Evolutionary conservation across 208 protist genomes (phyloP), one percentile per base, ranked within the genome.

Genomic region (Leishmania turanica): DNA sequence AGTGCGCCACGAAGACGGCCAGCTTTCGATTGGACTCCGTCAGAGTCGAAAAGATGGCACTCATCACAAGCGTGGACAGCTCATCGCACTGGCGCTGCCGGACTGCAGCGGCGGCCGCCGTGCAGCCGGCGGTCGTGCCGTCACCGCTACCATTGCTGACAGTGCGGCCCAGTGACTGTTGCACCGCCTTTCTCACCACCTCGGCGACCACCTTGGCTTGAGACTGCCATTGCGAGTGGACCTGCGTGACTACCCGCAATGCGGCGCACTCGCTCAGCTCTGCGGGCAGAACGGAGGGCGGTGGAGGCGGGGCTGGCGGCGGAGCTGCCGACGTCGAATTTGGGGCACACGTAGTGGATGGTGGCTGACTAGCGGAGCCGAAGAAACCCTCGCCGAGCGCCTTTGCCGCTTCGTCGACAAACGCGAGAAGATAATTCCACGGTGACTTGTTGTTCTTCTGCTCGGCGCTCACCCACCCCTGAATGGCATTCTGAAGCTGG

Each of bases 21-120:
- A 95, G 72, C 47, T 88, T 87, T 24, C 77, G 81, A 62, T 95
- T 92, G 19, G 88, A 87, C 75, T 93, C 90, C 34, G 81, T 64
- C 37, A 95, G 64, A 49, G 49, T 54, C 17, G 87, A 76, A 31
- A 89, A 74, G 68, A 89, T 58, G 9, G 64, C 82, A 53, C 74
- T 65, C 74, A 86, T 13, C 58, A 82, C 66, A 68, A 82, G 40
- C 19, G 73, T 66, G 15, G 78, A 56, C 21, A 92, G 83, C 69
- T 87, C 83, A 62, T 85, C 74, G 73, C 69, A 84, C 40, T 78
- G 82, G 68, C 69, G 82, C 68, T 72, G 71, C 60, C 58, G 75
- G 64, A 75, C 71, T 5, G 78, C 60, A 21, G 72, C 53, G 1
- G 77, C 62, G 24, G 58, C 45, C 13, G 65, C 69, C 1, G 75